These are phyloP conservation scores for Arthrobotrys musiformis DNA, from an alignment of 2,329 filamentous ascomycete species.

Conservation along the genomic window DNA sequence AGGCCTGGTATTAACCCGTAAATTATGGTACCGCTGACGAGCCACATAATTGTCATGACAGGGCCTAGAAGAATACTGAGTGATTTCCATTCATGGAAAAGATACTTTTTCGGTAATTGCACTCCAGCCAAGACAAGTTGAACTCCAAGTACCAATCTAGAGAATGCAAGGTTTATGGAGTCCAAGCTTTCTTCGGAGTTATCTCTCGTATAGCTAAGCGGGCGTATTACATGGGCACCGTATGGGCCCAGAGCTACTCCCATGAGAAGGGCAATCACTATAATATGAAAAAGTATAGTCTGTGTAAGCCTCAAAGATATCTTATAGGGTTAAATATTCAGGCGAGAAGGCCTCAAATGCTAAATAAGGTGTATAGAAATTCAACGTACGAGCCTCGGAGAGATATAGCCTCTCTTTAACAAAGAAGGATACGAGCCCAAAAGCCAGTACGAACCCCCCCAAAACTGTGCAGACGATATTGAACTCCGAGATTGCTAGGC, in stretches of 20 bases:
- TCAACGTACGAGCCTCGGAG: conserved; percentile 78
- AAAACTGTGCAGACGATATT: conserved; percentile 82
- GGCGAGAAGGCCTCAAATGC: neutral
- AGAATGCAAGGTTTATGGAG: conserved; percentile 82
- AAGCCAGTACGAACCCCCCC: conserved; percentile 89
- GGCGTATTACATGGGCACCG: conserved; percentile 79
- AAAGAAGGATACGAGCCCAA: conserved; percentile 87
- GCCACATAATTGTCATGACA: conserved; percentile 88
- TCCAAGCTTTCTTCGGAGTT: conserved; percentile 71
- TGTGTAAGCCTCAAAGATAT: neutral
- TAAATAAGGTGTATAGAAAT: conserved; percentile 60
- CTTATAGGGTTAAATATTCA: neutral
- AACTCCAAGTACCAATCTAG: conserved; percentile 85
- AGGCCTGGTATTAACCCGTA: conserved; percentile 79
- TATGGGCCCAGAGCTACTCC: conserved; percentile 82
- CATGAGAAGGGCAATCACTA: conserved; percentile 70
- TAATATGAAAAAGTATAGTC: neutral
- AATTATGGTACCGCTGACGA: conserved; percentile 79
- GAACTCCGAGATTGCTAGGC: conserved; percentile 76
- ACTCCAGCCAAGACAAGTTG: conserved; percentile 90
- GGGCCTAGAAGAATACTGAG: conserved; percentile 80
- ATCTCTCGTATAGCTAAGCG: conserved; percentile 75
- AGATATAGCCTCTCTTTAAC: conserved; percentile 91
- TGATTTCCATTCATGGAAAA: conserved; percentile 80
- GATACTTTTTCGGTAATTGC: conserved; percentile 84